Evolutionary conservation across 176 grass and related monocot species (phyloP).

Genomic region (Alopecurus myosuroides): DNA sequence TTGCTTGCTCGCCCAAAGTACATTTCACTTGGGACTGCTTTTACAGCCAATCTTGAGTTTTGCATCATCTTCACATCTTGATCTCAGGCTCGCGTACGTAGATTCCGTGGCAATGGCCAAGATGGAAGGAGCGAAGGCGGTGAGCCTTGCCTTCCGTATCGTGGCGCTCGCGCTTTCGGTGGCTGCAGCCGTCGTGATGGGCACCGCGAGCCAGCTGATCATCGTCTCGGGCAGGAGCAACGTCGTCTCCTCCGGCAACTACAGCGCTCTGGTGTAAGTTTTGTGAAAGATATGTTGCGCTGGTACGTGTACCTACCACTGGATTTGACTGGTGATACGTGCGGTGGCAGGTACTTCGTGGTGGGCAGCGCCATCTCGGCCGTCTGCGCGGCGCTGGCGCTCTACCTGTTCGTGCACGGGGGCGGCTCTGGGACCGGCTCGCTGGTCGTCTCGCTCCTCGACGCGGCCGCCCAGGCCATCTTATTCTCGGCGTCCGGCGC

Average conservation of each 20-base stretch:
- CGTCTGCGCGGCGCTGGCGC: slow-evolving; percentile 23
- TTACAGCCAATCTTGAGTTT: neutral
- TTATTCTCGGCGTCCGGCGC: slow-evolving; percentile 27
- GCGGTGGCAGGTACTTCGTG: slow-evolving; percentile 35
- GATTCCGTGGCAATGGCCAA: neutral
- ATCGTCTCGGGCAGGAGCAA: neutral
- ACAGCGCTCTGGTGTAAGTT: slow-evolving; percentile 32
- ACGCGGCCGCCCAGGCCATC: slow-evolving; percentile 14
- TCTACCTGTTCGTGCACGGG: slow-evolving; percentile 13
- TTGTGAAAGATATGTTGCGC: neutral
- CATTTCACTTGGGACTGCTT: neutral
- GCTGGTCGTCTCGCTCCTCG: slow-evolving; percentile 1
- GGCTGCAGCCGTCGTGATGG: slow-evolving; percentile 41
- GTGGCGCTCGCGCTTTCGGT: slow-evolving; percentile 1
- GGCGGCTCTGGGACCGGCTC: neutral
- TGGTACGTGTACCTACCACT: neutral
- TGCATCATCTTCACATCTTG: neutral
- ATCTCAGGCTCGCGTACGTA: neutral
- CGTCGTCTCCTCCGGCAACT: slow-evolving; percentile 10
- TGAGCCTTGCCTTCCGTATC: slow-evolving; percentile 27
- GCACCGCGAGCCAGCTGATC: slow-evolving; percentile 19
- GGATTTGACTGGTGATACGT: neutral
- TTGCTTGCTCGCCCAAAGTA: neutral
- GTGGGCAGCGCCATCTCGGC: slow-evolving; percentile 8
- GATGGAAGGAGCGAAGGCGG: neutral